Evolutionary conservation across 164 flowering plant species (phyloP), one percentile per base, ranked within the genome.

Genomic region (Kalanchoe fedtschenkoi): DNA sequence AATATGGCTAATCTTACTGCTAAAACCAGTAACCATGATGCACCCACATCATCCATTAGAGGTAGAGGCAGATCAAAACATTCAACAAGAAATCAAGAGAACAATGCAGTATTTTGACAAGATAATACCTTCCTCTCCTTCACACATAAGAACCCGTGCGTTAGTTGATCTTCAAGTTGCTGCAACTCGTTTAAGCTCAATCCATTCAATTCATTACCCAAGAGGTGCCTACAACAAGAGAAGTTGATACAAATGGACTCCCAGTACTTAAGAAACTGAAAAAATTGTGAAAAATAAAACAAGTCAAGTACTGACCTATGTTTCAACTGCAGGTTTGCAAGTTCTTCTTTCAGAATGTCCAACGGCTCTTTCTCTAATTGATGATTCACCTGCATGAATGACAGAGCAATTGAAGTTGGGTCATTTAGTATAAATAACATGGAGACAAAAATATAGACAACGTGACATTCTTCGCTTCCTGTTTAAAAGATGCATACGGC

Each of bases 121-220:
- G n/a, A 60, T 16, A 57, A 29, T 47, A 89, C 96, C 95, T 89
- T 89, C 56, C 72, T 82, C 57, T 81, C 82, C 77, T 81, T 85
- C 34, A 87, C 85, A 33, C 76, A 77, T 42, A 72, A 58, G 21
- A 85, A 64, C 57, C 87, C 84, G 70, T 81, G 86, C 69, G 68
- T 82, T 69, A 89, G 67, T 61, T 87, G 91, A 63, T 82, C 77
- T 67, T 89, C 96, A 21, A 89, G 78, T 38, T 71, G 72, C 47
- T 78, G 89, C 71, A 89, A 61, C n/a, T 89, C 96, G 65, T 81
- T 80, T 34, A 82, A 63, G 71, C 82, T 70, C 80, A 87, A 59
- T 38, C 83, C 82, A 2, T 67, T 63, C 38, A 89, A 75, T 58
- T 87, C 95, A 69, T 82, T 82, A 30, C 96, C 96, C 76, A 71